These are phyloP conservation scores for Trypanosoma theileri DNA, from an alignment of 208 protist genomes.

Conservation along the genomic window DNA sequence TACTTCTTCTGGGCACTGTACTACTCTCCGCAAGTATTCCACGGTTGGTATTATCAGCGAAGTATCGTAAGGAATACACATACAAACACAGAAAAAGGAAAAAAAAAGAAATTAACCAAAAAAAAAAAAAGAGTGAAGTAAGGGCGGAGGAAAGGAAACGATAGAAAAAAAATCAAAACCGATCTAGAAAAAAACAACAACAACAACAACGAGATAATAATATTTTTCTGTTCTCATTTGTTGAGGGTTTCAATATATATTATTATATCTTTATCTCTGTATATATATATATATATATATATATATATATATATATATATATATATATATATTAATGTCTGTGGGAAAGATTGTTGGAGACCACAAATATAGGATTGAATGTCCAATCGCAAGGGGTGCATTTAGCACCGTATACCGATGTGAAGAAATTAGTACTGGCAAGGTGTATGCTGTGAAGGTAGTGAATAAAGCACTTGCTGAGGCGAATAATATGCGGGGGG, in stretches of 20 bases:
- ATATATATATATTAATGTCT: constrained; percentile 28
- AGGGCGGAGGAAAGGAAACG: neutral
- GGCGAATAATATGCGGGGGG: constrained; percentile 53
- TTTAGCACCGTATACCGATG: constrained; percentile 87
- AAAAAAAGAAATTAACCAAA: neutral
- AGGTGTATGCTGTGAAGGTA: constrained; percentile 74
- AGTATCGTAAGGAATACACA: neutral
- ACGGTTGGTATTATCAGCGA: no score
- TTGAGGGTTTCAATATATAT: no score
- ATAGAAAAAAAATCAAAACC: neutral
- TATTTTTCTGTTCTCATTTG: neutral
- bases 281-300: no score
- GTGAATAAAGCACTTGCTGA: constrained; percentile 43
- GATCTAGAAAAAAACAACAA: neutral
- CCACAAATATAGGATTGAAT: constrained; percentile 61
- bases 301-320: no score
- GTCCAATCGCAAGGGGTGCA: constrained; percentile 59
- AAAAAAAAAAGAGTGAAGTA: neutral
- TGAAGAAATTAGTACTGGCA: constrained; percentile 35
- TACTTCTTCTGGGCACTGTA: no score
- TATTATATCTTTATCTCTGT: no score
- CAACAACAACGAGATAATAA: neutral
- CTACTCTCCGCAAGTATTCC: no score
- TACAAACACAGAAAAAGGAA: neutral
- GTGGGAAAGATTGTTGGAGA: constrained; percentile 60